Evolutionary conservation across 257 asterid genomes (phyloP), one percentile per base, ranked within the genome.

Genomic region (Nicotiana noctiflora): DNA sequence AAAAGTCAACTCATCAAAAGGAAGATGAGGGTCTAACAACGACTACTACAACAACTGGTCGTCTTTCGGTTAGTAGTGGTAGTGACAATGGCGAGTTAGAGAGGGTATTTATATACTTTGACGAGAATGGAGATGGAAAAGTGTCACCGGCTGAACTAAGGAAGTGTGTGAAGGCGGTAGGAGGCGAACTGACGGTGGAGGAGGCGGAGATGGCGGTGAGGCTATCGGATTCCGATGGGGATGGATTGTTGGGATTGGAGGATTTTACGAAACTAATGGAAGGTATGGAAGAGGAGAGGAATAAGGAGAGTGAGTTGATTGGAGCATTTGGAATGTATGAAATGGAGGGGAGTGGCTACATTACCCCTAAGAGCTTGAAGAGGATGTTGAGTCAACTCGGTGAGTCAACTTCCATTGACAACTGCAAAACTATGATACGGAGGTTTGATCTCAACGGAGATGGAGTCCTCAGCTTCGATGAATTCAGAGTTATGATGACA

Each of bases 371-470:
- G 81, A 92, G 97, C 79, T 81, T 90, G 88, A 84, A 86, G 72
- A 87, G 88, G 75, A 89, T 89, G 94, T 82, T 90, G 70, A 87
- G 90, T 52, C 75, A 88, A 31, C 75, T 92, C 67, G 97, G 97
- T 12, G 94, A 90, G 75, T 75, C 85, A 23, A 83, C 77, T 68
- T 84, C 83, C 83, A 83, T 84, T 18, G 90, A 87, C 0, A 87
- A 89, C 64, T 91, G 96, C 56, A 80, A 84, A 13, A 21, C 49
- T 29, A 91, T 91, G 96, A 89, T 92, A 3, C 84, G 90, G 15
- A 4, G 49, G 2, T 92, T 86, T 76, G 97, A 92, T 85, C 86
- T 90, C 52, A 82, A 92, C 40, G 91, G 86, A 4, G 94, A 92
- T 66, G 97, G 97, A 0, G 91, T 88, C 1, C 89, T 92, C 72